Evolutionary conservation across 2,329 filamentous ascomycete genomes (phyloP), one percentile per base, ranked within the genome.

Genomic region (Sporothrix brasiliensis): DNA sequence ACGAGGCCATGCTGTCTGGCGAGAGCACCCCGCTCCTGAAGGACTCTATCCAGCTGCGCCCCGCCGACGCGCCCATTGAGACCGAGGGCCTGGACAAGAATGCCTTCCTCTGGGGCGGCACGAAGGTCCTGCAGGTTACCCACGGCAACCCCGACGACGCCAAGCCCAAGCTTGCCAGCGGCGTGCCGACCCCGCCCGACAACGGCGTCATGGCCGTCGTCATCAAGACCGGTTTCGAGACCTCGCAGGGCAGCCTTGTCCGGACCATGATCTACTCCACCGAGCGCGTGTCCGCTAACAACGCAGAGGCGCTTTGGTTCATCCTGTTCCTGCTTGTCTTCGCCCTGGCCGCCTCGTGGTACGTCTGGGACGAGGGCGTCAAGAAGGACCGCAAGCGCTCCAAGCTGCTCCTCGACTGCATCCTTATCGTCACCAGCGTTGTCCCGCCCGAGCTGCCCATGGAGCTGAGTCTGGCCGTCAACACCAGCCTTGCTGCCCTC

Each of bases 211-310:
- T 98, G 84, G 95, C 94, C 73, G 88, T 99, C 73, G 93, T 99
- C 60, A 91, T 94, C 77, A 98, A 97, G 87, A 99, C 95, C 69
- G 95, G 95, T 14, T 99, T 99, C 77, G 96, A 99, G 82, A 99
- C 95, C 13, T 98, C 94, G 70, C 96, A 99, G 81, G 95, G 95
- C 73, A 97, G 93, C 80, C 87, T 99, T 72, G 95, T 99, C 72
- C 92, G 95, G 73, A 99, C 95, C 75, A 99, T 99, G 95, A 99
- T 99, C 77, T 99, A 97, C 83, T 97, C 96, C 1, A 99, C 95
- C 1, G 95, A 99, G 81, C 93, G 94, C 74, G 94, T 99, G 30
- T 98, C 94, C n/a, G 95, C 95, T 76, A 97, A 97, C 83, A 98
- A 99, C 77, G 90, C 90, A 58, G 95, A 99, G 81, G 95, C 95